Percentiles rank a stretch among this genome's conserved stretches.
Evolutionary conservation across 2,329 filamentous ascomycete genomes (phyloP).

Genomic region (Periconia macrospinosa): DNA sequence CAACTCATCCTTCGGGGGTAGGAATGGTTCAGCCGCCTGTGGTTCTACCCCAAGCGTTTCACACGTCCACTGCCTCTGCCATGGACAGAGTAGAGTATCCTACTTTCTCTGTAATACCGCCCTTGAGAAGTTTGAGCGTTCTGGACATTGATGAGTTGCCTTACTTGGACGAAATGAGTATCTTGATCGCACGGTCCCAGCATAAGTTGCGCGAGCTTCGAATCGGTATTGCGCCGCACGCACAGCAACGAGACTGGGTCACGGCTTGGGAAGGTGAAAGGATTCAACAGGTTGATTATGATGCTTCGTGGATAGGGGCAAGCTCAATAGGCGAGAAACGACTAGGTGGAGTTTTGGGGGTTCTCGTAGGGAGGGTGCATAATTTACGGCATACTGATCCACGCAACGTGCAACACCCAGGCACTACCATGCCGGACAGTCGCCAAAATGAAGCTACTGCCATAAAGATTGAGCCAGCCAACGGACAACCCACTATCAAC

Average conservation of each 20-base stretch:
- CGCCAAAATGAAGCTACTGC: conserved; percentile 17
- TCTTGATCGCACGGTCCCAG: conserved; percentile 72
- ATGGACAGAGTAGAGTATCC: conserved; percentile 70
- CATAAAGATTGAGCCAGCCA: conserved; percentile 13
- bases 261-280: conserved; percentile 64
- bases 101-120: conserved; percentile 75
- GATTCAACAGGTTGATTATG: conserved; percentile 66
- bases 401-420: conserved; percentile 9
- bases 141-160: conserved; percentile 81
- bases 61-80: conserved; percentile 27
- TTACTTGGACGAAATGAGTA: conserved; percentile 80
- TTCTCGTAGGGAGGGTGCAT: conserved; percentile 68
- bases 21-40: conserved; percentile 36
- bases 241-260: conserved; percentile 57
- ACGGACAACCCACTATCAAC: conserved; percentile 16
- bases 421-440: conserved; percentile 14
- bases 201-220: conserved; percentile 69
- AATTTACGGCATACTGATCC: conserved; percentile 53
- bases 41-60: conserved; percentile 32
- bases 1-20: conserved; percentile 38
- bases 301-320: conserved; percentile 56
- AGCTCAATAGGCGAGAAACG: conserved; percentile 61
- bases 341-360: conserved; percentile 68
- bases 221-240: conserved; percentile 67
- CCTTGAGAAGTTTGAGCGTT: conserved; percentile 73